phyloP scores from a whole-genome alignment of 2,329 filamentous ascomycete species.

The Phyllachora maydis region DNA sequence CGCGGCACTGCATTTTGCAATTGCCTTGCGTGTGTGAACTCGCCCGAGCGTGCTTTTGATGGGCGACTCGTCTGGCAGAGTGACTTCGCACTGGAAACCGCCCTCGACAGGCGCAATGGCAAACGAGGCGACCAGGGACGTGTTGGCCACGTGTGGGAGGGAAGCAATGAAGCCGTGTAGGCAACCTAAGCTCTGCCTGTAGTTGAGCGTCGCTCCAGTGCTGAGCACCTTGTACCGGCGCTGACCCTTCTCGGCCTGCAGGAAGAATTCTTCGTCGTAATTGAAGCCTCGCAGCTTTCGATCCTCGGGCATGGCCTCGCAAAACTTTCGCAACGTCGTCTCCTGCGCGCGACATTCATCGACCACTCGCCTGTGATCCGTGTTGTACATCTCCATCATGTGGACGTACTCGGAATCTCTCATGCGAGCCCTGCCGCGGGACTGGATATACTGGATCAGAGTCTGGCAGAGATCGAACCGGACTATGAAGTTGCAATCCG shows the following conservation, averaged over 20 bases:
- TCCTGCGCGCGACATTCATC: conserved; percentile 40
- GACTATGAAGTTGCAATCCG: conserved; percentile 44
- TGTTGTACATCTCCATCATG: conserved; percentile 59
- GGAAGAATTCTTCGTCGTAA: conserved; percentile 30
- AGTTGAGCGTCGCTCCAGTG: conserved; percentile 64
- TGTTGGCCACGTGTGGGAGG: conserved; percentile 26
- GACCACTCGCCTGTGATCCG: conserved; percentile 32
- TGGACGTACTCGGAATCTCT: conserved; percentile 60
- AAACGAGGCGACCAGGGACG: conserved; percentile 29
- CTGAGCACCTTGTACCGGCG: conserved; percentile 36
- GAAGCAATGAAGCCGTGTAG: conserved; percentile 56
- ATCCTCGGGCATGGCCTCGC: conserved; percentile 52
- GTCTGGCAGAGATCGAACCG: conserved; percentile 78
- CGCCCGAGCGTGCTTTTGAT: conserved; percentile 44
- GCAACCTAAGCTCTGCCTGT: conserved; percentile 48
- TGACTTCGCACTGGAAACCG: conserved; percentile 56
- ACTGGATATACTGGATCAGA: conserved; percentile 90
- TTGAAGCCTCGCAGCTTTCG: conserved; percentile 43
- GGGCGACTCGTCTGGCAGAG: conserved; percentile 56
- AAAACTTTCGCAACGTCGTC: conserved; percentile 51
- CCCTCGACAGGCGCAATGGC: conserved; percentile 31
- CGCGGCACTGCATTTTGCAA: conserved; percentile 76
- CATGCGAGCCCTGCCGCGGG: conserved; percentile 68
- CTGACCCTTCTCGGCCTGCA: conserved; percentile 25
- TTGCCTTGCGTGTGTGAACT: conserved; percentile 44